A percentile compares a stretch with the other conserved stretches of the same genome.
Evolutionary conservation across 169 alveolate species (phyloP).

Genomic region (Amoebophrya sp.): DNA sequence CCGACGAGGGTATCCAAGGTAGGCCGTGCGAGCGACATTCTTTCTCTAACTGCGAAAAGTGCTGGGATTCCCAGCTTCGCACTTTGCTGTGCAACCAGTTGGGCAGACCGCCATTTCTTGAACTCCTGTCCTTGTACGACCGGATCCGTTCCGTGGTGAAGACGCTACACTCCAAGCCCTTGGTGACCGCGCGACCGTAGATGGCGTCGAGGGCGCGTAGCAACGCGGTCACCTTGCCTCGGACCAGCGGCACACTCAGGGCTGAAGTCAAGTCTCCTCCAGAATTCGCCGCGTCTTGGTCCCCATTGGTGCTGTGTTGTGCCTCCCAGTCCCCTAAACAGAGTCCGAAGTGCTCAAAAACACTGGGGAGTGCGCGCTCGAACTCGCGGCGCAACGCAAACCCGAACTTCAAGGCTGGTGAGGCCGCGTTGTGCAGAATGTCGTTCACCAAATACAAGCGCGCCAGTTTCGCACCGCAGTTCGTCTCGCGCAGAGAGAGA

Average conservation of each 20-base stretch:
- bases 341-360: background rate
- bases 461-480: constrained; percentile 50
- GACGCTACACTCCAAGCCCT: background rate
- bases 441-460: constrained; percentile 59
- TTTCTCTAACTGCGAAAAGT: background rate
- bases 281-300: no score
- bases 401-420: background rate
- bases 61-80: background rate
- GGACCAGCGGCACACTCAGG: no score
- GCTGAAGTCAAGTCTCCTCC: no score
- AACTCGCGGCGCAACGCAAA: background rate
- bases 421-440: constrained; percentile 54
- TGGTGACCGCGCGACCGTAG: background rate
- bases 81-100: background rate
- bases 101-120: no score
- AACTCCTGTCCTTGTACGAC: background rate
- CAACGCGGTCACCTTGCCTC: background rate
- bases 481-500: constrained; percentile 43
- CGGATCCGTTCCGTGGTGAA: background rate
- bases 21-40: background rate
- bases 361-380: background rate
- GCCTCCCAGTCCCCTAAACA: background rate
- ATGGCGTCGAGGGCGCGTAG: background rate
- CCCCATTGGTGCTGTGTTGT: no score
- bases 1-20: background rate